Conservation (phyloP, 2,329 filamentous ascomycete genomes). For the Microascus cirrosus region DNA sequence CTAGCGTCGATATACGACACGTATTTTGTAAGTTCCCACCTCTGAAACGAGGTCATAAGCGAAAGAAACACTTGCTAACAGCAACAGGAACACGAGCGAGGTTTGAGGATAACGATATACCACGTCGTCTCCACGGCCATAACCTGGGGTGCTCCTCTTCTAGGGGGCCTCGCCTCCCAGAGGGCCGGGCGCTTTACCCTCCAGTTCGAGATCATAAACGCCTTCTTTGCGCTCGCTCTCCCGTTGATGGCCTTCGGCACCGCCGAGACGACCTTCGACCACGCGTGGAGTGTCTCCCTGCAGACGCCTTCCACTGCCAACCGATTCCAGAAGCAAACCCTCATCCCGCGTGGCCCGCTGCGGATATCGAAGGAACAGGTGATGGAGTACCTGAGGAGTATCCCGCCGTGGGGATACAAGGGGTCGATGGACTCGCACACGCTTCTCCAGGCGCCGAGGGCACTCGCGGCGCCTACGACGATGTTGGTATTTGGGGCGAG, state of each 20-base stretch:
- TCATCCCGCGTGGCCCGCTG: constrained; percentile 12
- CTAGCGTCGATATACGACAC: constrained; percentile 43
- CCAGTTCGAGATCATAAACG: constrained; percentile 39
- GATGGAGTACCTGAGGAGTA: constrained; percentile 23
- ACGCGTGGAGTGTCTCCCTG: constrained; percentile 17
- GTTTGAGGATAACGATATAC: constrained; percentile 30
- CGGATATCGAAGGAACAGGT: constrained; percentile 19
- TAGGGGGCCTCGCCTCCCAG: constrained; percentile 37
- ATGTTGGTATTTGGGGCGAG: constrained; percentile 31
- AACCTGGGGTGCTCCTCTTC: constrained; percentile 41
- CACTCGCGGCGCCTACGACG: constrained; percentile 37
- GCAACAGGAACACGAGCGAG: constrained; percentile 43
- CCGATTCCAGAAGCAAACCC: constrained; percentile 5
- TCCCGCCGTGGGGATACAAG: constrained; percentile 26
- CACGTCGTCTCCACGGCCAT: constrained; percentile 30
- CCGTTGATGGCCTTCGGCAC: constrained; percentile 33
- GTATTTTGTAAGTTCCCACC: constrained; percentile 34
- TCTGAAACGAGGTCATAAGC: neutral
- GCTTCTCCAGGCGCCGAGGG: constrained; percentile 33
- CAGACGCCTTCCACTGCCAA: constrained; percentile 10
- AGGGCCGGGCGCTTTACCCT: constrained; percentile 26
- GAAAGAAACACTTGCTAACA: neutral
- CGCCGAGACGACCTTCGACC: constrained; percentile 42
- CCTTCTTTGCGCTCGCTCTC: constrained; percentile 33
- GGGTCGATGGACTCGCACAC: constrained; percentile 16